Evolutionary conservation across 2,329 filamentous ascomycete genomes (phyloP), one percentile per base, ranked within the genome.

Genomic region (Stylonectria norvegica): DNA sequence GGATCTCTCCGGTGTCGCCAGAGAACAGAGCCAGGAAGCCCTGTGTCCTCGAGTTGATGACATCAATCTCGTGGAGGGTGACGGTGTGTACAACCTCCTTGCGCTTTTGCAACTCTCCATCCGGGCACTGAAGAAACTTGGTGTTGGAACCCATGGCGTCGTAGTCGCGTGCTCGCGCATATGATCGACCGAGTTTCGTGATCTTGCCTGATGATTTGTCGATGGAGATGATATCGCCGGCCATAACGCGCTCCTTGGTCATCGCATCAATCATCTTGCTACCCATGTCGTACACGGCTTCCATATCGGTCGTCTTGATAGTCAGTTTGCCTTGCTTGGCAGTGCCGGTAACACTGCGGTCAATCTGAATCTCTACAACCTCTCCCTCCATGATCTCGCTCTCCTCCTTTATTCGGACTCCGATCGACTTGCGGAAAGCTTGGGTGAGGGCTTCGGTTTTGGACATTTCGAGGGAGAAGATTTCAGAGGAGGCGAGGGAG

Each of bases 221-320:
- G 56, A 98, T 97, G 42, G 88, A 95, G 58, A 98, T 94, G 53
- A 98, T 93, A 64, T 98, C 93, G 56, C 93, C 93, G 4, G 93
- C 93, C 84, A 97, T 95, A 51, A 98, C 89, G 58, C 94, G 91
- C 73, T 98, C 93, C 70, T 97, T 97, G 53, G 90, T 96, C 89
- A 98, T 96, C 51, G 89, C 89, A 63, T 98, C 93, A 53, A 98
- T 98, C 93, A 98, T 97, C 71, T 97, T 97, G 53, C 86, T 91
- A 51, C 93, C 93, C 90, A 98, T 96, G 60, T 98, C 93, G 71
- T 97, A 98, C 52, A 98, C 87, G 10, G 93, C 95, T 69, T 98
- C 93, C 93, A 98, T 98, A 66, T 98, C 93, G 43, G 91, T 97
- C 9, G 93, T 98, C 72, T 98, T 98, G 72, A 98, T 95, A 15